Evolutionary conservation across 1,139 yeast species (phyloP).

Genomic region (Pichia sp.): DNA sequence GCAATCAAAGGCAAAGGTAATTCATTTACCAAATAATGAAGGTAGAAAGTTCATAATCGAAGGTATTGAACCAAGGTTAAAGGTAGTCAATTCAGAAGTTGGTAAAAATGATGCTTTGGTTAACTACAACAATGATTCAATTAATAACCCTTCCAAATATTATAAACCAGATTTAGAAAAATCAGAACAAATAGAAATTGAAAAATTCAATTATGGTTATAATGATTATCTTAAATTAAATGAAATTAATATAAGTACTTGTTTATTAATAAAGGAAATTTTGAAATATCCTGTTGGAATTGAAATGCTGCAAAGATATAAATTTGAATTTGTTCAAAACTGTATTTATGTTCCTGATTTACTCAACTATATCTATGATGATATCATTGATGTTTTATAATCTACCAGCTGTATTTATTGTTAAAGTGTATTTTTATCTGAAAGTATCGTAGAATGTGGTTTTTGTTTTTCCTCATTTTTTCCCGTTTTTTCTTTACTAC

Average conservation of each 20-base stretch:
- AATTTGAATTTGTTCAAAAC: slow-evolving; percentile 27
- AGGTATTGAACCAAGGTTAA: slow-evolving; percentile 70
- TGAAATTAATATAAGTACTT: slow-evolving; percentile 35
- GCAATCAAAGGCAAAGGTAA: slow-evolving; percentile 91
- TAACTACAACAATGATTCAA: slow-evolving; percentile 6
- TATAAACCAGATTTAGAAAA: slow-evolving; percentile 17
- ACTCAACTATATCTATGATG: slow-evolving; percentile 27
- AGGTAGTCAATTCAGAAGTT: slow-evolving; percentile 38
- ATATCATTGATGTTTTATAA: slow-evolving; percentile 13
- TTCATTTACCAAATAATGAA: slow-evolving; percentile 47
- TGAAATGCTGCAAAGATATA: slow-evolving; percentile 27
- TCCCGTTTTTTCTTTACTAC: not conserved
- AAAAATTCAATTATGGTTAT: slow-evolving; percentile 26
- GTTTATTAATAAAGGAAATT: slow-evolving; percentile 30
- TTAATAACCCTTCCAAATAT: slow-evolving; percentile 7
- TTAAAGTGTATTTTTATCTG: not conserved
- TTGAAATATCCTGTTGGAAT: slow-evolving; percentile 27
- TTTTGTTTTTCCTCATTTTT: not conserved
- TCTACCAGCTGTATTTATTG: not conserved
- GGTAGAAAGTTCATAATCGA: slow-evolving; percentile 76
- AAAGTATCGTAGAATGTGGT: not conserved
- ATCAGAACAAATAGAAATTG: slow-evolving; percentile 24
- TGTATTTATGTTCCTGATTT: slow-evolving; percentile 32
- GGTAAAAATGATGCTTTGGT: slow-evolving; percentile 29
- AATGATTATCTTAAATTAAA: slow-evolving; percentile 28